phyloP scores from a whole-genome alignment of 176 grass and related monocot species.

The Pontederia paniculata region DNA sequence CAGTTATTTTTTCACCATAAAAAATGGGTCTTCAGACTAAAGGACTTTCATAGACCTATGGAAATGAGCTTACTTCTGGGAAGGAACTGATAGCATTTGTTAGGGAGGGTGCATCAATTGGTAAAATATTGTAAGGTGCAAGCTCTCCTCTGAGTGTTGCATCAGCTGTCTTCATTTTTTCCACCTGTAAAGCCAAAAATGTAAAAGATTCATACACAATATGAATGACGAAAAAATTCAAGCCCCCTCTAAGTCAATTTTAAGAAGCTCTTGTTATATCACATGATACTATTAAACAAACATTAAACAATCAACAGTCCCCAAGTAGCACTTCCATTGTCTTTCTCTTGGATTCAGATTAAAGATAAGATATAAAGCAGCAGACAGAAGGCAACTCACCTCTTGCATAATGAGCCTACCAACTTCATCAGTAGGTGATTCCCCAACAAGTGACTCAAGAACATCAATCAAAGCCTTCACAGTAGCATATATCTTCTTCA shows the following conservation, averaged over 20 bases:
- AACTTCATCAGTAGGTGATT: conserved; percentile 47
- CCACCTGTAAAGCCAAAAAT: conserved; percentile 35
- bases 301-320: no score
- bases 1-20: neutral
- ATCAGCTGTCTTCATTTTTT: conserved; percentile 65
- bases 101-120: conserved; percentile 65
- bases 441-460: conserved; percentile 51
- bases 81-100: conserved; percentile 80
- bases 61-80: conserved; percentile 45
- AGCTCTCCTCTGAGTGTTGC: conserved; percentile 69
- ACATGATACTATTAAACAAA: no score
- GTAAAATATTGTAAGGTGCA: conserved; percentile 84
- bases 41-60: neutral
- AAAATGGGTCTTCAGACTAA: neutral
- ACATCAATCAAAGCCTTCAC: conserved; percentile 85
- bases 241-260: no score
- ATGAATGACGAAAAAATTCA: no score
- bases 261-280: no score
- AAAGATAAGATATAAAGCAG: neutral
- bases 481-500: conserved; percentile 85
- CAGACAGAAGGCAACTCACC: conserved; percentile 26
- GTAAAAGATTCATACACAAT: neutral
- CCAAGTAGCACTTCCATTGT: neutral
- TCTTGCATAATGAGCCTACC: conserved; percentile 71
- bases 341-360: neutral